These are phyloP conservation scores for Penicillium cinerascens DNA, from an alignment of 495 filamentous ascomycete species.

Conservation along the genomic window DNA sequence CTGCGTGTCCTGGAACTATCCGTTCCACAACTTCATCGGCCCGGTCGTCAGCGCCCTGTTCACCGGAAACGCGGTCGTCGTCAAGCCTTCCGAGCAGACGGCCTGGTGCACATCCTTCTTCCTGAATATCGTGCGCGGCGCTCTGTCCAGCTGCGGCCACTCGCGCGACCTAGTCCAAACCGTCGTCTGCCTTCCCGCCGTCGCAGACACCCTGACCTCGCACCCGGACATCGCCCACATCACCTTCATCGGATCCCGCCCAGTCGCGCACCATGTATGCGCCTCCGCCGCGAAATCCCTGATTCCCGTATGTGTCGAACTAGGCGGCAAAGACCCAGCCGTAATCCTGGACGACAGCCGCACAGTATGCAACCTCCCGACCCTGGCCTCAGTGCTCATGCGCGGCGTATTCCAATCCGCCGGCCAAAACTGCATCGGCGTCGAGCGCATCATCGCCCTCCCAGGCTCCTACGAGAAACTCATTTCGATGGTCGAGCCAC, in stretches of 20 bases:
- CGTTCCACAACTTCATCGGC: conserved; percentile 92
- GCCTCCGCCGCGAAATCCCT: conserved; percentile 78
- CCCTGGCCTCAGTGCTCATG: conserved; percentile 76
- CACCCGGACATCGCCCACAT: conserved; percentile 82
- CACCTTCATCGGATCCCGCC: conserved; percentile 94
- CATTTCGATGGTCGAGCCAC: conserved; percentile 63
- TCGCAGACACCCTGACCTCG: conserved; percentile 77
- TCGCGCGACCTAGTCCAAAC: conserved; percentile 79
- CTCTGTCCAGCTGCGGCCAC: conserved; percentile 79
- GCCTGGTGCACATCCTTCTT: conserved; percentile 88
- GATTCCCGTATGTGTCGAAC: conserved; percentile 80
- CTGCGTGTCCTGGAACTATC: conserved; percentile 93
- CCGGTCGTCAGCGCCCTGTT: conserved; percentile 90
- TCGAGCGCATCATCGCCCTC: conserved; percentile 85
- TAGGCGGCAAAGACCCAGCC: conserved; percentile 95
- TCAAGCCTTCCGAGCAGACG: conserved; percentile 91
- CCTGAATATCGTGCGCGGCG: conserved; percentile 68
- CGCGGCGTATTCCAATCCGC: conserved; percentile 92
- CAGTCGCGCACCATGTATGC: conserved; percentile 84
- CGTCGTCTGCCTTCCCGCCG: conserved; percentile 80
- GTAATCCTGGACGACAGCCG: conserved; percentile 77
- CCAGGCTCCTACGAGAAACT: conserved; percentile 70
- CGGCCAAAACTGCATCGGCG: conserved; percentile 98
- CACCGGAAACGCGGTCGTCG: conserved; percentile 84
- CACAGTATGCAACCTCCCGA: conserved; percentile 55